Percentiles rank a stretch among this genome's conserved stretches.
These are phyloP conservation scores for Oemleria cerasiformis DNA, from an alignment of 306 rosid genomes.

Conservation along the genomic window DNA sequence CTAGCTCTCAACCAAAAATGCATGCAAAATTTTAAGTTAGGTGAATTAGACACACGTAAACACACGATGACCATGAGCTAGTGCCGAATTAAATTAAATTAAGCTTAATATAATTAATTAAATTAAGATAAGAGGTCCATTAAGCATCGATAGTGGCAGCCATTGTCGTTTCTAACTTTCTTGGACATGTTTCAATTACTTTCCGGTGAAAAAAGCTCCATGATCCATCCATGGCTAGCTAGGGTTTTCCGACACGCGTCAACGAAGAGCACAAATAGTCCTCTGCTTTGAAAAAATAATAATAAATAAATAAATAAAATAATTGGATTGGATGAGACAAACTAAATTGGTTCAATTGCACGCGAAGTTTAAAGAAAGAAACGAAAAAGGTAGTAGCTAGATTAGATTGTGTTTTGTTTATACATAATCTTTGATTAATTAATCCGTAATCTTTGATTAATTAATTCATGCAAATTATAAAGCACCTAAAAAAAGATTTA, in stretches of 20 bases:
- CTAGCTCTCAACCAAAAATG: too few species aligned
- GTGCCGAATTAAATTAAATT: conserved; percentile 3
- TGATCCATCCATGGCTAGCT: conserved; percentile 11
- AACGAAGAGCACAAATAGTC: conserved; percentile 10
- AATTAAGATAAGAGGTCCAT: conserved; percentile 26
- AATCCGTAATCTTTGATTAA: conserved; percentile 7
- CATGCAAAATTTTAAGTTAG: neutral
- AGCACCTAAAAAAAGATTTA: conserved; percentile 1
- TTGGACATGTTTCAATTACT: conserved; percentile 21
- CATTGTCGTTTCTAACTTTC: conserved; percentile 24
- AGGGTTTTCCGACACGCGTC: conserved; percentile 14
- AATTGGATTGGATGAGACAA: conserved; percentile 25
- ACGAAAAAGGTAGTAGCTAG: neutral
- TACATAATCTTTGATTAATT: neutral
- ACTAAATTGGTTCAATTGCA: conserved; percentile 30
- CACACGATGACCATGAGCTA: neutral
- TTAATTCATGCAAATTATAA: conserved; percentile 3
- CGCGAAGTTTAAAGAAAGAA: conserved; percentile 15
- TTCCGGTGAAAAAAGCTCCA: conserved; percentile 14
- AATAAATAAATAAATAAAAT: neutral
- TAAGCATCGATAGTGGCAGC: conserved; percentile 27
- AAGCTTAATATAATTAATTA: neutral
- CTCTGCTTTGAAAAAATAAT: conserved; percentile 3
- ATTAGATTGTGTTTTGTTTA: neutral
- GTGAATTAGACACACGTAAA: conserved; percentile 9